Conservation (phyloP, 2,329 filamentous ascomycete species). For the Claviceps sp. region DNA sequence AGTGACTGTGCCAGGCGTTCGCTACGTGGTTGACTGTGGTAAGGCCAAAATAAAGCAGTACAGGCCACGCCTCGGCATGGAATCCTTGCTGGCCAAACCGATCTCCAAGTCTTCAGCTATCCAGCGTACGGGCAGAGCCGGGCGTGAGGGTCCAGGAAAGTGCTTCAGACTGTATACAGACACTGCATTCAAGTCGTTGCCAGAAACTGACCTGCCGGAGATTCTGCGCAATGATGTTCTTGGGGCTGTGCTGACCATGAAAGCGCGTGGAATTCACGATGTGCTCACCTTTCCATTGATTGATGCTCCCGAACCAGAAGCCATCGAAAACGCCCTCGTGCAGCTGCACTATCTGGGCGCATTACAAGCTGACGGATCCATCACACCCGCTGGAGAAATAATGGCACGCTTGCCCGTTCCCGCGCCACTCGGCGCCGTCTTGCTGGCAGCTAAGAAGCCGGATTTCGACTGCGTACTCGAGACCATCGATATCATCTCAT, state of each 20-base stretch:
- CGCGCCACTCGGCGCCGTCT: conserved; percentile 65
- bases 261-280: conserved; percentile 74
- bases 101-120: conserved; percentile 91
- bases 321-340: conserved; percentile 68
- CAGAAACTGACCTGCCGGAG: conserved; percentile 69
- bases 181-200: conserved; percentile 53
- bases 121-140: conserved; percentile 81
- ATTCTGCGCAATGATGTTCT: conserved; percentile 83
- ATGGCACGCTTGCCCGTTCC: conserved; percentile 78
- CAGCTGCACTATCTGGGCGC: conserved; percentile 71
- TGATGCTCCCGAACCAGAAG: conserved; percentile 63
- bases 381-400: conserved; percentile 60
- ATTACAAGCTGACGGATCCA: conserved; percentile 54
- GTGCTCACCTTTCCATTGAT: conserved; percentile 74
- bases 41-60: conserved; percentile 94
- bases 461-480: conserved; percentile 64
- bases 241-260: conserved; percentile 81
- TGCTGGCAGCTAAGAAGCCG: conserved; percentile 63
- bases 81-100: conserved; percentile 78
- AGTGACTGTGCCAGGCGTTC: conserved; percentile 85
- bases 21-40: conserved; percentile 82
- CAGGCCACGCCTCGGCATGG: conserved; percentile 68
- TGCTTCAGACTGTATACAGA: conserved; percentile 86
- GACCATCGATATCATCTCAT: conserved; percentile 69
- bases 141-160: conserved; percentile 80